Percentiles rank a stretch among this genome's conserved stretches.
Evolutionary conservation across 441 rosid species (phyloP).

Genomic region (Populus hybrid): DNA sequence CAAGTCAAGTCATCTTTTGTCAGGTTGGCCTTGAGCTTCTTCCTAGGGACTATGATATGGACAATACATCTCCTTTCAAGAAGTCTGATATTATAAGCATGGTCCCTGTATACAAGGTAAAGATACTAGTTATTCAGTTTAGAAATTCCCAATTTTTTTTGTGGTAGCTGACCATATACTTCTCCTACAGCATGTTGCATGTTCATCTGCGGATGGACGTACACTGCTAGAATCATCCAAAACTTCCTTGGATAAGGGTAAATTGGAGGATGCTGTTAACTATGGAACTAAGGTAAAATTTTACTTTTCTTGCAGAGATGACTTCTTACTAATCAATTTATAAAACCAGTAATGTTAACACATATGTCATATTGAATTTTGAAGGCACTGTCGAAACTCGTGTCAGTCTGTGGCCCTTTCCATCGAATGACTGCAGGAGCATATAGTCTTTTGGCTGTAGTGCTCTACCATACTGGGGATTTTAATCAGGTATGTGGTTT

Average conservation of each 20-base stretch:
- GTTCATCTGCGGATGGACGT: conserved; percentile 85
- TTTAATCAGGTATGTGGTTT: conserved; percentile 16
- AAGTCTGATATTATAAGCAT: conserved; percentile 52
- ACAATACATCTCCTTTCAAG: conserved; percentile 43
- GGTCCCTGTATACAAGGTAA: conserved; percentile 66
- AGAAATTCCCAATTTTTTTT: conserved; percentile 1
- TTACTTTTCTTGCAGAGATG: neutral
- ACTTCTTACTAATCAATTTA: neutral
- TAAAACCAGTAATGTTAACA: conserved; percentile 14
- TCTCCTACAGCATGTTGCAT: conserved; percentile 68
- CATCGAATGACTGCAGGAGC: conserved; percentile 88
- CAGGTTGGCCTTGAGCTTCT: conserved; percentile 70
- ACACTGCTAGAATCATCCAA: conserved; percentile 85
- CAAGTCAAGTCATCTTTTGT: conserved; percentile 16
- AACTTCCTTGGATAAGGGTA: conserved; percentile 83
- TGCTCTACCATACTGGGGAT: neutral
- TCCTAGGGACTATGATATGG: conserved; percentile 67
- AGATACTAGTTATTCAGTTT: conserved; percentile 2
- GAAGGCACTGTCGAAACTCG: conserved; percentile 74
- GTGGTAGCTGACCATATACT: conserved; percentile 20
- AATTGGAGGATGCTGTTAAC: conserved; percentile 82
- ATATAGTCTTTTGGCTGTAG: conserved; percentile 89
- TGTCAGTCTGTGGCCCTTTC: conserved; percentile 89
- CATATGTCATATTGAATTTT: conserved; percentile 31
- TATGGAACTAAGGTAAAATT: conserved; percentile 69